A percentile compares a stretch with the other conserved stretches of the same genome.
phyloP scores from a whole-genome alignment of 2,329 filamentous ascomycete genomes.

The Talaromyces marneffei region DNA sequence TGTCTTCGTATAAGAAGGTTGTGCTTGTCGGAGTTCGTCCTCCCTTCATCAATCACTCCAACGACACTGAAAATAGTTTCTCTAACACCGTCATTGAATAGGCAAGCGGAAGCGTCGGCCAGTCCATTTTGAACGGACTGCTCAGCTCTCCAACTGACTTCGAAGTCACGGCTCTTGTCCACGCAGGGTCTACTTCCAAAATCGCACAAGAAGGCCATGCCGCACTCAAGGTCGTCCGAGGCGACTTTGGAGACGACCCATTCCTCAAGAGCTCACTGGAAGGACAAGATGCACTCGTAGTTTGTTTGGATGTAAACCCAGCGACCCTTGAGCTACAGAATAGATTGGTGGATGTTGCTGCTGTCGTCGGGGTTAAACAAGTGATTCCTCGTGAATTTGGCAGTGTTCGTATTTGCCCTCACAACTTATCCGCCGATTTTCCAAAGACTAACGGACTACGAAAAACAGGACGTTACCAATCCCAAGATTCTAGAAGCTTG shows the following conservation, averaged over 20 bases:
- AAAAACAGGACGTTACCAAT: constrained; percentile 4
- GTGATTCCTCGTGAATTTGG: constrained; percentile 13
- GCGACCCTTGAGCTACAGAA: constrained; percentile 1
- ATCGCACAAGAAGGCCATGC: constrained; percentile 1
- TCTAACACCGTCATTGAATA: background rate
- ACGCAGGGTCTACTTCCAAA: background rate
- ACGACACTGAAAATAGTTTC: background rate
- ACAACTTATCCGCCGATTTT: background rate
- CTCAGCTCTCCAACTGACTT: background rate
- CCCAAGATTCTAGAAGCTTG: constrained; percentile 1
- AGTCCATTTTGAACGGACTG: constrained; percentile 2
- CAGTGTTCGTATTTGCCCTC: constrained; percentile 5
- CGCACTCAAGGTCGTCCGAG: constrained; percentile 5
- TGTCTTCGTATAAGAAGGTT: constrained; percentile 5
- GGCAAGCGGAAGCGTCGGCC: constrained; percentile 8
- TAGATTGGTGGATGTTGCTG: constrained; percentile 4
- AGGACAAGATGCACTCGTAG: constrained; percentile 6
- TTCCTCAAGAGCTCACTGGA: constrained; percentile 4
- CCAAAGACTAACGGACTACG: background rate
- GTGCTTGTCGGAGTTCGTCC: constrained; percentile 8
- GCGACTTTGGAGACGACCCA: background rate
- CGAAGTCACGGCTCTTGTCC: constrained; percentile 4
- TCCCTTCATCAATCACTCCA: background rate
- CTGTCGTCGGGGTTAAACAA: constrained; percentile 6
- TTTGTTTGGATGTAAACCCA: constrained; percentile 1